Base-by-base conservation (phyloP, 1,284 basidiomycete genomes). In the Ganoderma sinense region DNA sequence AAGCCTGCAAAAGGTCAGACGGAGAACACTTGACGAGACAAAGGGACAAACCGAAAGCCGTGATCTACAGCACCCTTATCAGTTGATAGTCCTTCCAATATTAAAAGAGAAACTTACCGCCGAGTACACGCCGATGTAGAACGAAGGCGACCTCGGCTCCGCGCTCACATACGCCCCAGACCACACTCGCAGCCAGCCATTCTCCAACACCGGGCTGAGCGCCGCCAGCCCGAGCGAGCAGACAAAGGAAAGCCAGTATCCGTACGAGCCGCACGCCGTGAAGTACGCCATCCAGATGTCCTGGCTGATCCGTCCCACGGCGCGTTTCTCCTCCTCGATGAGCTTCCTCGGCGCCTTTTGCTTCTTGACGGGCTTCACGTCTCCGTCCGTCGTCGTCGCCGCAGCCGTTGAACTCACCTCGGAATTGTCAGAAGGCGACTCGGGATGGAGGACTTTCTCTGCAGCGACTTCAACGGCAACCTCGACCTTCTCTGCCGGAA, bases 291-390 rank as follows among this genome's bases (percentile, higher is more conserved):
- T 80, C 97, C 97, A 98, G 23, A 98, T 92, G 55, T 91, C 88
- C 71, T 84, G 85, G 61, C 88, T 83, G 67, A 98, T 95, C 51
- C 91, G 88, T 0, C 97, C 97, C 29, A 95, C 91, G 0, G 95
- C 96, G 8, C 95, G 88, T 72, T 91, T 91, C 81, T 98, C 97
- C 76, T 98, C 97, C 78, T 97, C 96, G 41, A 98, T 86, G 26
- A 98, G 86, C 81, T 97, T 97, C 62, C 95, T 85, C 0, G 94
- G 92, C 0, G 87, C 79, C 79, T 94, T 95, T 79, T n/a, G n/a
- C n/a, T 88, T 67, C 79, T 71, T 88, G 3, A n/a, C 87, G 5
- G 79, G 75, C 72, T 87, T 88, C 26, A 77, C 76, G 11, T 85
- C 84, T 4, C 36, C 62, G 5, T 16, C 18, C 3, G n/a, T n/a